Conservation (phyloP, 768 basidiomycete species). For the Lentinus tigrinus region DNA sequence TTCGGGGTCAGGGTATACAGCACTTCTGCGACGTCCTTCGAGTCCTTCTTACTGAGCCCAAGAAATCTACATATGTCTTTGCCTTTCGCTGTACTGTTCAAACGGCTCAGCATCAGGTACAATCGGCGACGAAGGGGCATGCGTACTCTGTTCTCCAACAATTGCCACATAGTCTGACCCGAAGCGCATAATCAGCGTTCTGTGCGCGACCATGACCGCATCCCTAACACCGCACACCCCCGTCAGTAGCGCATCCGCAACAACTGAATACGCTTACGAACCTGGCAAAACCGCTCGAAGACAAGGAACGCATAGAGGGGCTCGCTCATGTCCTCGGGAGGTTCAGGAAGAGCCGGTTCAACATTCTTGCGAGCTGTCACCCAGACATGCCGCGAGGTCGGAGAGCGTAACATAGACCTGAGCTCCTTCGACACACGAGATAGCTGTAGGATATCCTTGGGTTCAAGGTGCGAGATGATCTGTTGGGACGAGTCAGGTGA, state of each 20-base stretch:
- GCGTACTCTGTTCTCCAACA: not conserved
- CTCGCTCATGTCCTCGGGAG: constrained; percentile 8
- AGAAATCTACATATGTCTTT: too few relatives aligned
- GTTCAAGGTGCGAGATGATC: constrained; percentile 11
- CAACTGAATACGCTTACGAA: not conserved
- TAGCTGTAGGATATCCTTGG: constrained; percentile 22
- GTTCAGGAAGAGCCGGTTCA: constrained; percentile 7
- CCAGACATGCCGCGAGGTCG: constrained; percentile 18
- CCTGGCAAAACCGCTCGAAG: constrained; percentile 4
- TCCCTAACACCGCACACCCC: not conserved
- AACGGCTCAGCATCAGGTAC: too few relatives aligned
- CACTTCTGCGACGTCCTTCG: too few relatives aligned
- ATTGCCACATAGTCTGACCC: not conserved
- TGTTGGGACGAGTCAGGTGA: too few relatives aligned
- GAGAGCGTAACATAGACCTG: too few relatives aligned
- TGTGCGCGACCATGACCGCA: not conserved
- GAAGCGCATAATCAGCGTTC: not conserved
- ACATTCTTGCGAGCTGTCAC: constrained; percentile 13
- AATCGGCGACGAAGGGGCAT: too few relatives aligned
- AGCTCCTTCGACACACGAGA: constrained; percentile 6
- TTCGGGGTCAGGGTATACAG: too few relatives aligned
- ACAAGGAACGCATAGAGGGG: constrained; percentile 4
- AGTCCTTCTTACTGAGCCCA: too few relatives aligned
- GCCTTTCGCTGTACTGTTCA: too few relatives aligned
- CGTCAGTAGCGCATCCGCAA: too few relatives aligned